Evolutionary conservation across 768 basidiomycete species (phyloP).

Genomic region (Leccinum sublutescens): DNA sequence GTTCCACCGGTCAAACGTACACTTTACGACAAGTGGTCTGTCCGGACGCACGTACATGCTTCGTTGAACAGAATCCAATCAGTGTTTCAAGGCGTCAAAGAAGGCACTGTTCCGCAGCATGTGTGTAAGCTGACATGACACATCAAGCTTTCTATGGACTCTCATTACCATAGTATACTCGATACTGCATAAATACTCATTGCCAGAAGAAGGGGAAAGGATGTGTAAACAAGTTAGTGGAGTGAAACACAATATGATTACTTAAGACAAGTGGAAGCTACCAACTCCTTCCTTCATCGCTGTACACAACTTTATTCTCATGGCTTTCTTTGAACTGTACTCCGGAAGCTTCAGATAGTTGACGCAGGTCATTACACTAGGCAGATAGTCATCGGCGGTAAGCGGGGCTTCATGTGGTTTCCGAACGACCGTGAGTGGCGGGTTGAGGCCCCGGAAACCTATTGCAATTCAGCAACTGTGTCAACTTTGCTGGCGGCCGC

Average conservation of each 20-base stretch:
- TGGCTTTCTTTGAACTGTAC: slow-evolving; percentile 83
- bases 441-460: slow-evolving; percentile 93
- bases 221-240: slow-evolving; percentile 25
- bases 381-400: slow-evolving; percentile 90
- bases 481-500: background rate
- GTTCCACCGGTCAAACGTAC: slow-evolving; percentile 69
- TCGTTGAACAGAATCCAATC: slow-evolving; percentile 6
- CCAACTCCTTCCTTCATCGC: slow-evolving; percentile 95
- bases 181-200: background rate
- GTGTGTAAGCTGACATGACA: slow-evolving; percentile 8
- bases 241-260: slow-evolving; percentile 23
- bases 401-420: slow-evolving; percentile 94
- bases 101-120: slow-evolving; percentile 27
- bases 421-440: slow-evolving; percentile 92
- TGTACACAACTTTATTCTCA: slow-evolving; percentile 76
- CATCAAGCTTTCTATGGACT: background rate
- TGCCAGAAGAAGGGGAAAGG: slow-evolving; percentile 9
- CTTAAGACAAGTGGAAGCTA: slow-evolving; percentile 92
- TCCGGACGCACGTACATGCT: slow-evolving; percentile 55
- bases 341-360: slow-evolving; percentile 96
- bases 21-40: slow-evolving; percentile 79
- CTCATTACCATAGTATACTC: background rate
- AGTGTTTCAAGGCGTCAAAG: slow-evolving; percentile 3
- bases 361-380: slow-evolving; percentile 98
- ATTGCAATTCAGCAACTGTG: slow-evolving; percentile 1